A percentile compares a stretch with the other conserved stretches of the same genome.
phyloP scores from a whole-genome alignment of 495 filamentous ascomycete genomes.

The Penicillium alfredii region DNA sequence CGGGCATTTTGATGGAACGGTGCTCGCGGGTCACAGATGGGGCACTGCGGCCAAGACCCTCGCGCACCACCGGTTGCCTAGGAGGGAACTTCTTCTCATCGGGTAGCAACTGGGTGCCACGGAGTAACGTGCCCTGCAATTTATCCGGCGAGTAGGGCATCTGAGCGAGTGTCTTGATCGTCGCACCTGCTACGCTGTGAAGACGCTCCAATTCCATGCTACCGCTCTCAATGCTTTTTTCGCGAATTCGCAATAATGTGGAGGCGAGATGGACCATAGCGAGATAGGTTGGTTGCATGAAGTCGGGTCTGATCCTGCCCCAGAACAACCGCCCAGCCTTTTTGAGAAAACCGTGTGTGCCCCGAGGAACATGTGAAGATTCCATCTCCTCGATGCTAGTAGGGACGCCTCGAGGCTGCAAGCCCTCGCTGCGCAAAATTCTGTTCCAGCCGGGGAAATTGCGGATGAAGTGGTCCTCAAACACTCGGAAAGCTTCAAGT shows the following conservation, averaged over 20 bases:
- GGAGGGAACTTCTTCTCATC: slow-evolving; percentile 1
- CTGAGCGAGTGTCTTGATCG: slow-evolving; percentile 43
- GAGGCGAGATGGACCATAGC: slow-evolving; percentile 51
- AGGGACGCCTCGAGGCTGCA: slow-evolving; percentile 27
- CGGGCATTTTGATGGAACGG: too few species aligned
- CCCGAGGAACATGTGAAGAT: too few species aligned
- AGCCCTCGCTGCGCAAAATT: slow-evolving; percentile 26
- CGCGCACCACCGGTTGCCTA: slow-evolving; percentile 22
- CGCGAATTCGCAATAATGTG: slow-evolving; percentile 39
- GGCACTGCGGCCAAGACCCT: too few species aligned
- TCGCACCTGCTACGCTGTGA: slow-evolving; percentile 40
- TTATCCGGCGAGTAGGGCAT: slow-evolving; percentile 49
- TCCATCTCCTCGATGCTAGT: slow-evolving; percentile 23
- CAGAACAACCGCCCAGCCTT: slow-evolving; percentile 27
- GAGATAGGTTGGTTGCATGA: slow-evolving; percentile 46
- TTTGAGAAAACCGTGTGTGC: slow-evolving; percentile 24
- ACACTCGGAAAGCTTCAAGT: slow-evolving; percentile 55
- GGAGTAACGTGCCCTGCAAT: slow-evolving; percentile 35
- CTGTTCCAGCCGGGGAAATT: slow-evolving; percentile 65
- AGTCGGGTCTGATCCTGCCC: slow-evolving; percentile 32
- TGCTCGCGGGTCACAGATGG: too few species aligned
- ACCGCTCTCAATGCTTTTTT: slow-evolving; percentile 27
- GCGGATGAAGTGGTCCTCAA: slow-evolving; percentile 69
- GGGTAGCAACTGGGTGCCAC: slow-evolving; percentile 14
- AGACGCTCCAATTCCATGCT: slow-evolving; percentile 27